Percentiles rank a stretch among this genome's conserved stretches.
Conservation (phyloP, 2,329 filamentous ascomycete genomes). For the Neopestalotiopsis sp. region DNA sequence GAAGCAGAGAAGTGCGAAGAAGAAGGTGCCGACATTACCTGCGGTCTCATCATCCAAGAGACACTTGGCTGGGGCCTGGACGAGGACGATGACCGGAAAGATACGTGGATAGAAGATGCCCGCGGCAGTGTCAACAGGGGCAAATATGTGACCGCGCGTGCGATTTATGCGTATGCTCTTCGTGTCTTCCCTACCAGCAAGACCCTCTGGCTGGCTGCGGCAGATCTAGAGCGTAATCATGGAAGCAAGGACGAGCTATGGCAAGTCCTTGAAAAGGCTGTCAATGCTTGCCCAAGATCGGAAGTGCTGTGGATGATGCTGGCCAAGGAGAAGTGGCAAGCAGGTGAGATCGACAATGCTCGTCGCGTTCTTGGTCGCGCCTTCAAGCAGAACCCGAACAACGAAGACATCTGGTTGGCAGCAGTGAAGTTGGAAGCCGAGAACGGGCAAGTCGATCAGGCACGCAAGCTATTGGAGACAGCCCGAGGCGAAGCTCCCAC, state of each 20-base stretch:
- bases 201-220: slow-evolving; percentile 87
- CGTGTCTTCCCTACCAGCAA: slow-evolving; percentile 88
- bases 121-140: slow-evolving; percentile 80
- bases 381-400: slow-evolving; percentile 94
- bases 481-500: slow-evolving; percentile 90
- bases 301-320: slow-evolving; percentile 96
- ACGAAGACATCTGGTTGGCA: slow-evolving; percentile 97
- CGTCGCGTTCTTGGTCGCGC: slow-evolving; percentile 84
- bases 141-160: slow-evolving; percentile 86
- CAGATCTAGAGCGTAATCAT: slow-evolving; percentile 89
- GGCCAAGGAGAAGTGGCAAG: slow-evolving; percentile 91
- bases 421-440: slow-evolving; percentile 97
- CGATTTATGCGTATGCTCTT: slow-evolving; percentile 90
- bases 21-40: slow-evolving; percentile 86
- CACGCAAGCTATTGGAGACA: slow-evolving; percentile 78
- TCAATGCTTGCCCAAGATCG: slow-evolving; percentile 89
- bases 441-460: slow-evolving; percentile 80
- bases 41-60: slow-evolving; percentile 86
- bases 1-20: slow-evolving; percentile 95
- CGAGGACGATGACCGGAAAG: slow-evolving; percentile 94
- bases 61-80: slow-evolving; percentile 93
- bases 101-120: slow-evolving; percentile 95
- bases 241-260: slow-evolving; percentile 83
- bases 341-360: slow-evolving; percentile 85
- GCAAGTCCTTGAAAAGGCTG: slow-evolving; percentile 87